Evolutionary conservation across 106 monocot species (phyloP).

Genomic region (Agapanthus africanus): DNA sequence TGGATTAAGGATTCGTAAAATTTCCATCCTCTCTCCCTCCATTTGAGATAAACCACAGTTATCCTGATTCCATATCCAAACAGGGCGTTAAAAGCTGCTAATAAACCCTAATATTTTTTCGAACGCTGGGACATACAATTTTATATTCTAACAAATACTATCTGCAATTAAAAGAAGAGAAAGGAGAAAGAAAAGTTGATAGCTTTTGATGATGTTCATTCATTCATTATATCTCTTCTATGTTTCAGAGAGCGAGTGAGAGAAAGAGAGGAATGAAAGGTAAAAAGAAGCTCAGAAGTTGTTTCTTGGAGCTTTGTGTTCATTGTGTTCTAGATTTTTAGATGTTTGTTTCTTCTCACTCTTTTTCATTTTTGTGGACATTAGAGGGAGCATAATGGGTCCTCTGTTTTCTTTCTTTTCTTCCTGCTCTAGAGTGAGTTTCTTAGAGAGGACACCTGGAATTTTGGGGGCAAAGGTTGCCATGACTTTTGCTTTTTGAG

Average conservation of each 20-base stretch:
- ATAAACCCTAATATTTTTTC: too few relatives aligned
- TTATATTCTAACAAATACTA: constrained; percentile 2
- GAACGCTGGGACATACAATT: too few relatives aligned
- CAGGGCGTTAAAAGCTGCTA: too few relatives aligned
- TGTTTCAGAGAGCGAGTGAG: constrained; percentile 1
- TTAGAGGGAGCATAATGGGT: constrained; percentile 11
- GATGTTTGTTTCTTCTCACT: background rate
- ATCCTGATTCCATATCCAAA: too few relatives aligned
- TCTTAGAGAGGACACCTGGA: constrained; percentile 4
- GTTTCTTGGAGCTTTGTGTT: background rate
- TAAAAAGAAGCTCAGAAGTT: background rate
- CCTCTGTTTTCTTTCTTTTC: background rate
- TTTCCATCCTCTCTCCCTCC: too few relatives aligned
- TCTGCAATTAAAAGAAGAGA: constrained; percentile 3
- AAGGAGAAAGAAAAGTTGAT: background rate
- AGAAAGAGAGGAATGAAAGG: background rate
- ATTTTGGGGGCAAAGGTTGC: background rate
- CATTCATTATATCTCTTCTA: background rate
- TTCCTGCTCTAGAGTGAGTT: too few relatives aligned
- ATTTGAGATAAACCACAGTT: too few relatives aligned
- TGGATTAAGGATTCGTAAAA: too few relatives aligned
- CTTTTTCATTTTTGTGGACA: background rate
- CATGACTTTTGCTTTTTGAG: constrained; percentile 1
- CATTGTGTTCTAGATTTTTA: background rate
- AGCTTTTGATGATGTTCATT: constrained; percentile 3